Evolutionary conservation across 2,329 filamentous ascomycete species (phyloP).

Genomic region (Bisporella sp.): DNA sequence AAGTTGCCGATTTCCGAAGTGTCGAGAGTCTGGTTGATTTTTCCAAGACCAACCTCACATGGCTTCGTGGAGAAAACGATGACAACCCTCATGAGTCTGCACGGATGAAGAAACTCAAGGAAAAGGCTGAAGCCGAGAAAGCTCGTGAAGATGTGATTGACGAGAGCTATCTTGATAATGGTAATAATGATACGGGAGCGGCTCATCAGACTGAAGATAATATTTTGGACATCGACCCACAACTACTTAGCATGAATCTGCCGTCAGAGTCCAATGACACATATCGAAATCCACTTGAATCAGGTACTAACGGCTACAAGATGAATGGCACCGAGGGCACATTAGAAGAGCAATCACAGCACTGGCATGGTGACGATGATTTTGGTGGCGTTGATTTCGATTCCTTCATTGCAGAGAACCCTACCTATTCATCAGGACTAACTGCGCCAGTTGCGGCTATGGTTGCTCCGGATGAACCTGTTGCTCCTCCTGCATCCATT

Average conservation of each 20-base stretch:
- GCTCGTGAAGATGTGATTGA: slow-evolving; percentile 17
- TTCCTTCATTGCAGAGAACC: slow-evolving; percentile 7
- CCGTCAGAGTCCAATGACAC: neutral
- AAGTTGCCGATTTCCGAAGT: slow-evolving; percentile 84
- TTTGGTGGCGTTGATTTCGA: slow-evolving; percentile 18
- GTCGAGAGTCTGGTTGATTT: slow-evolving; percentile 90
- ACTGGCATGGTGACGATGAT: slow-evolving; percentile 1
- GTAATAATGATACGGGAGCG: slow-evolving; percentile 3
- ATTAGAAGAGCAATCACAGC: neutral
- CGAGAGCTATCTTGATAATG: slow-evolving; percentile 15
- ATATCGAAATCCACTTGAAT: slow-evolving; percentile 1
- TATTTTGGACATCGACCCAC: slow-evolving; percentile 24
- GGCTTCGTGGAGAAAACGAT: slow-evolving; percentile 59
- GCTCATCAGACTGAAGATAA: slow-evolving; percentile 9
- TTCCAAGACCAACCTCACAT: slow-evolving; percentile 76
- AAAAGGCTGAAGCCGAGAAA: slow-evolving; percentile 27
- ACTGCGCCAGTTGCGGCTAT: slow-evolving; percentile 16
- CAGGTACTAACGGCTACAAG: slow-evolving; percentile 1
- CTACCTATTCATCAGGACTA: slow-evolving; percentile 18
- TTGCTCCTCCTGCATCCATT: slow-evolving; percentile 17
- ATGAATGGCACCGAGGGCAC: slow-evolving; percentile 3
- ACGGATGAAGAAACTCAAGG: slow-evolving; percentile 26
- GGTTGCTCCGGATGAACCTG: slow-evolving; percentile 8
- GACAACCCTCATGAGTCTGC: slow-evolving; percentile 37
- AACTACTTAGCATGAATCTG: slow-evolving; percentile 11